Conservation (phyloP, 2,329 filamentous ascomycete genomes). For the Geoglossum cookeanum region DNA sequence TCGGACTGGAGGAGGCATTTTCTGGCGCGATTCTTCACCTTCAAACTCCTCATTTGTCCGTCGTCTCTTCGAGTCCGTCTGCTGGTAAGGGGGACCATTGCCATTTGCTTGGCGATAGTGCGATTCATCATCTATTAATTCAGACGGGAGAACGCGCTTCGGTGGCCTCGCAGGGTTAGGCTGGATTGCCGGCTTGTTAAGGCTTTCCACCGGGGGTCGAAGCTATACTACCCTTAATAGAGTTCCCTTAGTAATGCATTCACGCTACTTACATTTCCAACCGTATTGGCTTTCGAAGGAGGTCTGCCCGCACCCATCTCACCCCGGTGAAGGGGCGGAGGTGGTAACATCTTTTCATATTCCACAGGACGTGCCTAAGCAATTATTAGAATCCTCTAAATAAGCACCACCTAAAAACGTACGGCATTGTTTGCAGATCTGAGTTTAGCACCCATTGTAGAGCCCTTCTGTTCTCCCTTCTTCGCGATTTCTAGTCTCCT, state of each 20-base stretch:
- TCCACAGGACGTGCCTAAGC: conserved; percentile 10
- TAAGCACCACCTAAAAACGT: neutral
- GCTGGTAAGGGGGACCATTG: conserved; percentile 35
- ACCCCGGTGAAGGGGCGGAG: conserved; percentile 21
- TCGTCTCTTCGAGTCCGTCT: conserved; percentile 59
- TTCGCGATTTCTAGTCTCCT: conserved; percentile 28
- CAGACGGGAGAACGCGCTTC: conserved; percentile 55
- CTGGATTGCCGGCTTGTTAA: conserved; percentile 39
- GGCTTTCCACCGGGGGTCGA: conserved; percentile 29
- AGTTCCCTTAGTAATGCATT: neutral
- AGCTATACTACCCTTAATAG: neutral
- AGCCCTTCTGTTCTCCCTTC: conserved; percentile 11
- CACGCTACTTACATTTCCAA: conserved; percentile 10
- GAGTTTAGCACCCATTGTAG: conserved; percentile 6
- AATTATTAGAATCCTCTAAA: neutral
- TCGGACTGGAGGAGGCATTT: conserved; percentile 71
- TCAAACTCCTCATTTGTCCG: conserved; percentile 58
- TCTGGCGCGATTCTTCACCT: conserved; percentile 38
- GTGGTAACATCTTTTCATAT: conserved; percentile 13
- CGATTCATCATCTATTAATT: conserved; percentile 35
- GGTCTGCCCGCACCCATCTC: conserved; percentile 33
- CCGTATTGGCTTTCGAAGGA: conserved; percentile 22
- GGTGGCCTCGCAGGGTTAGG: conserved; percentile 48
- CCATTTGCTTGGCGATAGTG: conserved; percentile 34
- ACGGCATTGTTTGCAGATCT: neutral